A percentile compares a stretch with the other conserved stretches of the same genome.
phyloP scores from a whole-genome alignment of 768 basidiomycete genomes.

The Boletus rex-veris region DNA sequence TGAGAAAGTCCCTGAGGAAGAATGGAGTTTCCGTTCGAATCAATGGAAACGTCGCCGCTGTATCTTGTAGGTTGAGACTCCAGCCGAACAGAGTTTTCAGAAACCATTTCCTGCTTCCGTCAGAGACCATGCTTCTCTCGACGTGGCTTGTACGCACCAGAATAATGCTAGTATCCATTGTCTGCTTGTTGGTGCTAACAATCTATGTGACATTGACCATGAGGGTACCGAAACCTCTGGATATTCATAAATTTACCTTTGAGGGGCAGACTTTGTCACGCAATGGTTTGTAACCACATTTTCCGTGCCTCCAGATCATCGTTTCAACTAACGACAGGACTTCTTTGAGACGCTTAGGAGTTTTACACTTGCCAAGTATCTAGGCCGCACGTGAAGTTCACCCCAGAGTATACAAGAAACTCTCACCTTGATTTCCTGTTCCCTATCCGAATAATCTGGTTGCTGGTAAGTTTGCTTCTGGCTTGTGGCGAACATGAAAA shows the following conservation, averaged over 20 bases:
- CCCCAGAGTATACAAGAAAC: not conserved
- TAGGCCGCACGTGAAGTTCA: constrained; percentile 7
- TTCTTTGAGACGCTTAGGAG: constrained; percentile 67
- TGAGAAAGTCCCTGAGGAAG: constrained; percentile 45
- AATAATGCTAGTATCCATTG: constrained; percentile 60
- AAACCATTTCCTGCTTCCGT: constrained; percentile 63
- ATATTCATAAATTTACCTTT: constrained; percentile 45
- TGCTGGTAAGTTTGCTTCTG: constrained; percentile 33
- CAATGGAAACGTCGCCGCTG: constrained; percentile 44
- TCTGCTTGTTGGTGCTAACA: constrained; percentile 34
- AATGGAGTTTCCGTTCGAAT: constrained; percentile 50
- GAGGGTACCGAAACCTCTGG: not conserved
- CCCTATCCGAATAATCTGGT: constrained; percentile 57
- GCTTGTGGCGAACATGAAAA: constrained; percentile 41
- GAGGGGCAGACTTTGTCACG: constrained; percentile 69
- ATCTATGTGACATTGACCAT: constrained; percentile 32
- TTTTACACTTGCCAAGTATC: constrained; percentile 52
- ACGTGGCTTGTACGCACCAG: constrained; percentile 40
- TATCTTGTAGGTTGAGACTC: constrained; percentile 47
- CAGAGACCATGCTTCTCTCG: not conserved
- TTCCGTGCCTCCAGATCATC: constrained; percentile 62
- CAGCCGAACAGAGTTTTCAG: constrained; percentile 58
- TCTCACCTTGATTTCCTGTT: constrained; percentile 65
- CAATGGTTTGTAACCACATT: constrained; percentile 67
- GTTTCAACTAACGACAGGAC: constrained; percentile 53